Conservation (phyloP, 495 filamentous ascomycete species). For the Astrothelium subdiscretum region DNA sequence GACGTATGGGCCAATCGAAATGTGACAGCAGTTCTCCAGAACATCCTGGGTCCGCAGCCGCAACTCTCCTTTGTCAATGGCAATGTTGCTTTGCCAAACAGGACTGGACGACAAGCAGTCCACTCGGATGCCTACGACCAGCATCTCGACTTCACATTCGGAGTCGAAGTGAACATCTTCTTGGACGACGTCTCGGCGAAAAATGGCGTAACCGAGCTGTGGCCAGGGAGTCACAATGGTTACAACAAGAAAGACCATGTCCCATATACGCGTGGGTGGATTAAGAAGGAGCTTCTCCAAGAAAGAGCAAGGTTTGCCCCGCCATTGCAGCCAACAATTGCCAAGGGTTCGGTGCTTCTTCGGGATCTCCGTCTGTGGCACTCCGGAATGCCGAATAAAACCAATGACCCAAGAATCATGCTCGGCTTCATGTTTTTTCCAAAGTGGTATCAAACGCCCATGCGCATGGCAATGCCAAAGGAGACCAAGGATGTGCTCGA, state of each 20-base stretch:
- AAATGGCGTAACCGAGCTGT: conserved; percentile 49
- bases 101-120: conserved; percentile 24
- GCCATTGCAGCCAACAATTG: conserved; percentile 38
- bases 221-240: conserved; percentile 44
- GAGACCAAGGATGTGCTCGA: conserved; percentile 4
- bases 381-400: conserved; percentile 46
- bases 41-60: conserved; percentile 12
- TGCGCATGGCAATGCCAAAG: conserved; percentile 4
- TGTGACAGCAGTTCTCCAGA: conserved; percentile 17
- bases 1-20: conserved; percentile 32
- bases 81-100: conserved; percentile 25
- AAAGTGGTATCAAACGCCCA: conserved; percentile 12
- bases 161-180: conserved; percentile 43
- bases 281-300: conserved; percentile 33
- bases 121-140: conserved; percentile 48
- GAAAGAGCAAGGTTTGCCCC: conserved; percentile 27
- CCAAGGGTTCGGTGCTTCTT: conserved; percentile 42
- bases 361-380: conserved; percentile 51
- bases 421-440: conserved; percentile 37
- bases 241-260: conserved; percentile 33
- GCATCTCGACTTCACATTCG: conserved; percentile 43
- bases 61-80: conserved; percentile 25
- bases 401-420: conserved; percentile 40
- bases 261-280: conserved; percentile 37
- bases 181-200: conserved; percentile 39